Evolutionary conservation across 345 rosid genomes (phyloP).

Genomic region (Turnera subulata): DNA sequence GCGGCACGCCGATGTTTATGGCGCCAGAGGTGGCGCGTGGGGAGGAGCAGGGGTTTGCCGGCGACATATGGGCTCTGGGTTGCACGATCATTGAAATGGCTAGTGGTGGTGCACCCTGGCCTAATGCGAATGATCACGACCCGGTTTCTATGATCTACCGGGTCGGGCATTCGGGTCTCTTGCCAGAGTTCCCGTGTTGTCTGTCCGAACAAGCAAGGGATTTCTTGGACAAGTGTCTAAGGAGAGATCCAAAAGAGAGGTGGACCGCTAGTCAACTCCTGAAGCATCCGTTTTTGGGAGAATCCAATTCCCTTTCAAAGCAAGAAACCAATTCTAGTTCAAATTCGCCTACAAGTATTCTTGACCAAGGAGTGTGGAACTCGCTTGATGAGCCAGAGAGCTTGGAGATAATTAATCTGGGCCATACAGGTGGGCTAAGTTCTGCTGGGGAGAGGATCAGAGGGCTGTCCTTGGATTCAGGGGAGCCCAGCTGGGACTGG

Average conservation of each 20-base stretch:
- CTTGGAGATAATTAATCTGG: conserved; percentile 16
- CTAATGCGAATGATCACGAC: conserved; percentile 8
- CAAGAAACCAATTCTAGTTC: conserved; percentile 31
- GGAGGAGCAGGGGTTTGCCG: conserved; percentile 53
- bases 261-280: conserved; percentile 39
- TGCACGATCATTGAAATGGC: conserved; percentile 83
- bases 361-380: conserved; percentile 61
- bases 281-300: conserved; percentile 33
- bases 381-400: conserved; percentile 41
- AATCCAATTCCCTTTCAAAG: conserved; percentile 12
- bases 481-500: conserved; percentile 37
- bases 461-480: conserved; percentile 26
- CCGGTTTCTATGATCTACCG: conserved; percentile 29
- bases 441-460: conserved; percentile 45
- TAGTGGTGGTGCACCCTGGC: conserved; percentile 45
- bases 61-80: conserved; percentile 74
- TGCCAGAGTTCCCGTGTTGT: conserved; percentile 30
- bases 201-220: conserved; percentile 34
- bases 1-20: conserved; percentile 75
- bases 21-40: conserved; percentile 89
- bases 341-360: conserved; percentile 72
- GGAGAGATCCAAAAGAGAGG: conserved; percentile 37
- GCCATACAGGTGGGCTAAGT: conserved; percentile 8
- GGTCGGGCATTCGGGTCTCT: conserved; percentile 32
- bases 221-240: conserved; percentile 40